Evolutionary conservation across 2,329 filamentous ascomycete species (phyloP), one percentile per base, ranked within the genome.

Genomic region (Paecilomyces dactylethromorphus): DNA sequence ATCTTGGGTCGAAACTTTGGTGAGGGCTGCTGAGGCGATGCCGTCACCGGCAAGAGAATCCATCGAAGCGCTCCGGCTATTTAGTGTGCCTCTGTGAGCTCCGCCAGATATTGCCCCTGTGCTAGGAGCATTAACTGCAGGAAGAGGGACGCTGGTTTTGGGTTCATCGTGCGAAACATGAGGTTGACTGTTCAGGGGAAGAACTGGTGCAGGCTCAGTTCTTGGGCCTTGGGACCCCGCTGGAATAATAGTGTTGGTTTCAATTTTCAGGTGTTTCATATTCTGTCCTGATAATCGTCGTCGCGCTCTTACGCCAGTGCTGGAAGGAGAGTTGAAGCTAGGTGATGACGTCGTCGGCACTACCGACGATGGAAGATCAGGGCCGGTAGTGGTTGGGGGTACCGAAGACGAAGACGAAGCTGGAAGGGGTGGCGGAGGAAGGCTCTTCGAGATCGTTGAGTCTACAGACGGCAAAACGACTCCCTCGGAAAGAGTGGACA

Each of bases 251-350:
- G 73, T 55, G 71, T 76, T 77, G 11, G 92, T 97, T 73, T 97
- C 91, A 58, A 97, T 97, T 76, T 92, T 96, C 55, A 97, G 79
- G 68, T 92, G 89, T 71, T 90, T 92, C 13, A 84, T 78, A 66
- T 90, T 91, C 66, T 91, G 87, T 7, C 89, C 90, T 3, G 92
- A 96, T 32, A 96, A 77, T 62, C 92, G 84, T n/a, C 39, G 39
- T 60, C 92, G 84, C 65, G 83, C 90, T 56, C 90, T 84, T 56
- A 95, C 89, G 49, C 86, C 81, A 58, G 73, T 74, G 22, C 72
- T 65, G 12, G 67, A 65, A 57, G 65, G 62, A 35, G 66, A 62
- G 61, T 58, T 62, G 56, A 15, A 64, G 62, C 31, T 58, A 26
- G 55, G 57, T 33, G 50, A 60, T 63, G 55, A 60, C 56, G 56